Base-by-base conservation (phyloP, 495 filamentous ascomycete species). In the Saxophila tyrrhenica region DNA sequence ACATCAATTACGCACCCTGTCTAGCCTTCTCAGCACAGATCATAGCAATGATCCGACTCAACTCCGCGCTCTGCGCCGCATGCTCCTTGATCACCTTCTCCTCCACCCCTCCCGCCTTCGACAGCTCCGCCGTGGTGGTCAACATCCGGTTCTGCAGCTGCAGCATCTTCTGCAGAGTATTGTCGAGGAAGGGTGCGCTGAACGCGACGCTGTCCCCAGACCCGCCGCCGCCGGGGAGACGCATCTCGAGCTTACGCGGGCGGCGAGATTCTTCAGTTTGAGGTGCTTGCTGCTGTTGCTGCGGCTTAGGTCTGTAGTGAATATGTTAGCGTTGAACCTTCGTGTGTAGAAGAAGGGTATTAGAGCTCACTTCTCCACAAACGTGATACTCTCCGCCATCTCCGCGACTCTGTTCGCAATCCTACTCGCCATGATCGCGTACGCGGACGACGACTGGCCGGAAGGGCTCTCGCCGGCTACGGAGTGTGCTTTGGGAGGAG, bases 11-110 rank as follows among this genome's bases (percentile, higher is more conserved):
- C n/a, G 63, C 63, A 5, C 66, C 62, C 59, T 71, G 69, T 50
- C 69, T 66, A 2, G 69, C 69, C 61, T 71, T 71, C 64, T 71
- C 69, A 8, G 69, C 69, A 49, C 69, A 71, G 24, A 71, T 71
- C 60, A 71, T 39, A 3, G 69, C 69, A 52, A 71, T 71, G 46
- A 71, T 71, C 48, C 65, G 49, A 11, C 55, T 60, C 44, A 71
- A 52, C 58, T 71, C 69, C 11, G 67, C 65, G 25, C 58, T 65
- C 61, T 71, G 67, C 35, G 57, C 52, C 52, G 67, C 69, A 51
- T 70, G 67, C 57, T 71, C 69, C 48, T 65, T 64, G 55, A 69
- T 67, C 15, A 67, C 54, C 39, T 54, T 57, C 39, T 70, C 69
- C 3, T 64, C 60, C 1, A 67, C 66, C 45, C 64, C 65, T 32